These are phyloP conservation scores for Chalciporus sphaerocephalus DNA, from an alignment of 768 basidiomycete genomes.

Conservation along the genomic window DNA sequence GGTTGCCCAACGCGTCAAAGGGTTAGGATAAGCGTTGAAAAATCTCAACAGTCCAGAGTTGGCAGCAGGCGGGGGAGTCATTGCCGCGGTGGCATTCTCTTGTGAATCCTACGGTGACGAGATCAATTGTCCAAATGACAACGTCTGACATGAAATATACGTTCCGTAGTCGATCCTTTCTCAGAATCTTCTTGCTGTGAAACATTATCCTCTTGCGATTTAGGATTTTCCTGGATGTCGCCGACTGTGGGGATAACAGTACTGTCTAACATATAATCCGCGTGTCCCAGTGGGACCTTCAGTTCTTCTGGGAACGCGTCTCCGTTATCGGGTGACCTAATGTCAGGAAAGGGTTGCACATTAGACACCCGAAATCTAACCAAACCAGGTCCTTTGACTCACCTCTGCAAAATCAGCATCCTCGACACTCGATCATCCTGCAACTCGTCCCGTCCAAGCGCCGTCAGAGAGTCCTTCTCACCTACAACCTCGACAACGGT, in stretches of 20 bases:
- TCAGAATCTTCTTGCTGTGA: slow-evolving; percentile 20
- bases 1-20: slow-evolving; percentile 49
- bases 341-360: neutral
- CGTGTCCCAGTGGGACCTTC: slow-evolving; percentile 54
- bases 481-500: slow-evolving; percentile 44
- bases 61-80: slow-evolving; percentile 19
- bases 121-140: neutral
- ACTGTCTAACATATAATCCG: slow-evolving; percentile 54
- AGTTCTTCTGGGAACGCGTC: slow-evolving; percentile 60
- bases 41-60: slow-evolving; percentile 49
- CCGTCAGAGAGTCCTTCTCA: slow-evolving; percentile 75
- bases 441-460: slow-evolving; percentile 69
- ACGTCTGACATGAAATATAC: slow-evolving; percentile 6
- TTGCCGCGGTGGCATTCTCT: slow-evolving; percentile 23
- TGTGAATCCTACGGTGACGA: slow-evolving; percentile 18
- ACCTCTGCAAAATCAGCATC: slow-evolving; percentile 70
- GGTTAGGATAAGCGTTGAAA: slow-evolving; percentile 56
- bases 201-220: slow-evolving; percentile 14
- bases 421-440: slow-evolving; percentile 64
- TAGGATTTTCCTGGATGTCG: slow-evolving; percentile 15
- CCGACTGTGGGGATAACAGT: slow-evolving; percentile 9
- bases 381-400: slow-evolving; percentile 8
- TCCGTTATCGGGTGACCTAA: slow-evolving; percentile 51
- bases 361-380: slow-evolving; percentile 5
- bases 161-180: slow-evolving; percentile 19